Base-by-base conservation (phyloP, 106 monocot species). In the Platanthera guangdongensis region DNA sequence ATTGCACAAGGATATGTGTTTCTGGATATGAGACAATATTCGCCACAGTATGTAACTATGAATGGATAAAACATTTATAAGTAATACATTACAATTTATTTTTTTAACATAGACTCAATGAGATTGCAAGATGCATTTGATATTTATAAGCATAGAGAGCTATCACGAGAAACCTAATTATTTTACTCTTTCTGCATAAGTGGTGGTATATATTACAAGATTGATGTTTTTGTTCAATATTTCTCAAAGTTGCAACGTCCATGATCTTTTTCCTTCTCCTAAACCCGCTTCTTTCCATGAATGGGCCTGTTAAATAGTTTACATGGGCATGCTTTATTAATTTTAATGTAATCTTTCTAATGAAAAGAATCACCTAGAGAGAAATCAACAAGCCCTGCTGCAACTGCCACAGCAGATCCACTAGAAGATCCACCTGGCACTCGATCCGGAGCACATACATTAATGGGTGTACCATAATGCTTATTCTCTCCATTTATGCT, bases 371-470 rank as follows among this genome's bases (percentile, higher is more conserved):
- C 52, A 91, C 92, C 95, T 76, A 95, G 78, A 73, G 95, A 83
- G 53, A 95, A 95, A 74, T 92, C 83, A 78, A 90, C 92, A 76
- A 92, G 84, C 21, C 83, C 83, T 18, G 89, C 92, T 78, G 86
- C 88, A 57, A 95, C 95, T 47, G 88, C 87, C 10, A 92, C 95
- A 47, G 95, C 88, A 74, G 95, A 95, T 73, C 95, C 95, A 85
- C 95, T 92, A 47, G 95, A 95, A 48, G 95, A 95, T 73, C 95
- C 95, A 16, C 95, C 95, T 60, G 95, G 95, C 50, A 90, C 90
- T 70, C 92, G 82, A 83, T 90, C 92, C 2, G 84, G 80, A 51
- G 85, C 92, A 74, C 69, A 75, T 19, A 90, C 92, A 86, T 95
- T 95, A 59, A 72, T 78, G 16, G 95, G 95, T 30, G 95, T 95